Conservation (phyloP, 768 basidiomycete genomes). For the Boletus tomentosulus region DNA sequence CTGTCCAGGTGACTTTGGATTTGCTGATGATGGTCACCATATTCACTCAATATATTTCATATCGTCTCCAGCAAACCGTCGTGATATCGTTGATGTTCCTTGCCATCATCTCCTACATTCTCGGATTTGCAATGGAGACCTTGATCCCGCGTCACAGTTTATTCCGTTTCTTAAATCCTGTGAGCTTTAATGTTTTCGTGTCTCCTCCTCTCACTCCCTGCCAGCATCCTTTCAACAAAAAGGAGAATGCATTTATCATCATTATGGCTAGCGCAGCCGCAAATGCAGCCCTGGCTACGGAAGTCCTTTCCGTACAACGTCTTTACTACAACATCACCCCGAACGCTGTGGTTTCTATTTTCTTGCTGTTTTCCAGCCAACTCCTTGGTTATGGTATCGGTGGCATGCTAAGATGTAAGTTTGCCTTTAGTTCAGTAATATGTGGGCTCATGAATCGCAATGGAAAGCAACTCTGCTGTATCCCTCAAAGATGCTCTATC, state of each 20-base stretch:
- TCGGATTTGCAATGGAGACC: conserved; percentile 45
- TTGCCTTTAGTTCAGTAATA: neutral
- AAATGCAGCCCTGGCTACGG: conserved; percentile 50
- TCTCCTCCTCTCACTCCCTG: neutral
- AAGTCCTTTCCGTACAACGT: conserved; percentile 51
- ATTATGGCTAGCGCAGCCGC: conserved; percentile 56
- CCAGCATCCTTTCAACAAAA: conserved; percentile 58
- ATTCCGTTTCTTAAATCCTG: conserved; percentile 52
- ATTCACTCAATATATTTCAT: neutral
- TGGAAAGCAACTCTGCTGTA: conserved; percentile 35
- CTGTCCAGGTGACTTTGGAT: no score
- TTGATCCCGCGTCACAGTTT: conserved; percentile 43
- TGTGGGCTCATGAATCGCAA: neutral
- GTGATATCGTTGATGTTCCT: conserved; percentile 51
- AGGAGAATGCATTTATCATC: conserved; percentile 55
- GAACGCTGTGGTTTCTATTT: conserved; percentile 42
- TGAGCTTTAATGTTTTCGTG: conserved; percentile 20
- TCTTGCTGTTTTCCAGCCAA: conserved; percentile 36
- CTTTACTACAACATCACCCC: conserved; percentile 52
- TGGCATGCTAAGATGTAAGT: conserved; percentile 46
- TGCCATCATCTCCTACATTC: conserved; percentile 45
- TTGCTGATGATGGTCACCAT: no score
- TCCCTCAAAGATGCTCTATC: conserved; percentile 41
- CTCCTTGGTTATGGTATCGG: conserved; percentile 52
- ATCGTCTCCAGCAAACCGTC: conserved; percentile 43